Conservation (phyloP, 1,284 basidiomycete species). For the Testicularia cyperi region DNA sequence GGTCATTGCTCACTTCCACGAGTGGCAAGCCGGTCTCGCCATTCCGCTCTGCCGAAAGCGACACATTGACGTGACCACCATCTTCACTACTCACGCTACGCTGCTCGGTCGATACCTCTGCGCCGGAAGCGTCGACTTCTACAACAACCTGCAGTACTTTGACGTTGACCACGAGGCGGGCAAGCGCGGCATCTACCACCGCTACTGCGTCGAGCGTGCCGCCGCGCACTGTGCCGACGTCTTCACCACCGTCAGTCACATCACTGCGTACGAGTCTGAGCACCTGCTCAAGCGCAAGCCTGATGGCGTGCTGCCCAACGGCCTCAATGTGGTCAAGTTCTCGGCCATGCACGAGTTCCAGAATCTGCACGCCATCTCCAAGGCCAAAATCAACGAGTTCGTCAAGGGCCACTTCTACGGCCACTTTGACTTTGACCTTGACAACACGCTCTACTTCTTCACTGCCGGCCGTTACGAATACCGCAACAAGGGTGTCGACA, state of each 20-base stretch:
- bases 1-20: conserved; percentile 96
- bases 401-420: conserved; percentile 97
- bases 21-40: conserved; percentile 97
- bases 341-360: conserved; percentile 95
- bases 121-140: conserved; percentile 95
- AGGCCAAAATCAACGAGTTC: conserved; percentile 97
- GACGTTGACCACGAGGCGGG: conserved; percentile 99
- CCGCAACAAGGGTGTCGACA: conserved; percentile 97
- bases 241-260: conserved; percentile 93
- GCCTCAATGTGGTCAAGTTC: conserved; percentile 95
- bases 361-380: conserved; percentile 86
- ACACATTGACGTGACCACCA: conserved; percentile 94
- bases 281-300: conserved; percentile 93
- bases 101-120: conserved; percentile 96
- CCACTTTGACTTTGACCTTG: conserved; percentile 89
- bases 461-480: conserved; percentile 99
- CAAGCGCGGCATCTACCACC: conserved; percentile 85
- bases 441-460: conserved; percentile 97
- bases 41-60: conserved; percentile 94
- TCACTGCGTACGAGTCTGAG: conserved; percentile 91
- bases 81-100: conserved; percentile 94
- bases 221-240: conserved; percentile 94
- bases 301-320: conserved; percentile 96
- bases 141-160: conserved; percentile 99
- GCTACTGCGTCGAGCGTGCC: conserved; percentile 95